Base-by-base conservation (phyloP, 768 basidiomycete species). In the Sutorius australiensis region DNA sequence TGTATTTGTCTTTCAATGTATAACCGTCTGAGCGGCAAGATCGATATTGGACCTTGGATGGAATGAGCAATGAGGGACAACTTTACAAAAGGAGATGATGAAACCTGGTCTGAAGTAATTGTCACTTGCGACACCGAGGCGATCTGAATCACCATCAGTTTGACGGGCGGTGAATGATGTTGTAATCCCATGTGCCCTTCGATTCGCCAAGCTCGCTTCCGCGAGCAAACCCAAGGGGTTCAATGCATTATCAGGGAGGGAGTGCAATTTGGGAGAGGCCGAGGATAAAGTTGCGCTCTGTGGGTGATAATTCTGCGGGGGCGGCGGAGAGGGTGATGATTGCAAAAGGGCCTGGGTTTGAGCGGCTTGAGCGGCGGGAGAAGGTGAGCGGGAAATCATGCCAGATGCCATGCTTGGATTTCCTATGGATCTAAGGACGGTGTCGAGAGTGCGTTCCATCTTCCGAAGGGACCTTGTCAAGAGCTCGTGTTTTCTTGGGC, bases 171-270 rank as follows among this genome's bases (percentile, higher is more conserved):
- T 67, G 46, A 80, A 63, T 1, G 72, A 75, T 3, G 73, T 63
- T 28, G 74, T 68, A 6, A 73, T 72, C 0, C 77, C 77, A 41
- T 84, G 79, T 1, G 81, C 83, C 27, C 82, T 75, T 6, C 89
- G 79, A 59, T 87, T 89, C 1, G 86, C 87, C 27, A 91, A 72
- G 62, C 87, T 91, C 0, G 92, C 90, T 65, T 98, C 95, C 0
- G 93, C 95, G 16, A 98, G 78, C 0, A 98, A 74, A 0, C 95
- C 95, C 11, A 98, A 77, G 5, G 95, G 95, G 57, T 95, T 98
- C 36, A 98, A 75, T 0, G 89, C 75, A 64, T 95, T 95, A 68
- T 98, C 94, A 0, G 95, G 95, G 5, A 98, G 73, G 0, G 84
- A 91, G 59, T 95, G 93, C 3, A 98, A 75, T 64, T 94, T 89